Conservation (phyloP, 106 monocot genomes). For the Dactylorhiza incarnata region DNA sequence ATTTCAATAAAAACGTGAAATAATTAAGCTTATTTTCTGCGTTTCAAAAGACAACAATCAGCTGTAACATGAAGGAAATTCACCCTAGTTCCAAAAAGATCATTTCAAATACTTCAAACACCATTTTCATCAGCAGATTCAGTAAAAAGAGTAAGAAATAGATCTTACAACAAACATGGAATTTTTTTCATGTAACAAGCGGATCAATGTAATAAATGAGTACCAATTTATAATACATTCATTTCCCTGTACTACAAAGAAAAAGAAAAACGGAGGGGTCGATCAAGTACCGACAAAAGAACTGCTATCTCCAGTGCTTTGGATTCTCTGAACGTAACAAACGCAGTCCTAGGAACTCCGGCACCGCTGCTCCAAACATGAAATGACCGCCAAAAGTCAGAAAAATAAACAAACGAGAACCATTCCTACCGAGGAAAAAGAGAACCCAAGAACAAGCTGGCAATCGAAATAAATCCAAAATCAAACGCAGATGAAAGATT, state of each 20-base stretch:
- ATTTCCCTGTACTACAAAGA: background rate
- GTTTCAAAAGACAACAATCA: background rate
- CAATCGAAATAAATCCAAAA: constrained; percentile 4
- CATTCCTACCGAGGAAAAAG: background rate
- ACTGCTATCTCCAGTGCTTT: constrained; percentile 87
- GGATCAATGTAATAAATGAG: background rate
- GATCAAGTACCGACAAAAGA: constrained; percentile 59
- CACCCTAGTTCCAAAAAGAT: background rate
- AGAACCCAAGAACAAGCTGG: background rate
- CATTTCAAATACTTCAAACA: background rate
- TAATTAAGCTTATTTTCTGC: background rate
- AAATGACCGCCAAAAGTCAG: constrained; percentile 4
- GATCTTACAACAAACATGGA: background rate
- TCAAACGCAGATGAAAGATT: background rate
- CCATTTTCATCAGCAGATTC: background rate
- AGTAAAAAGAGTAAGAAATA: background rate
- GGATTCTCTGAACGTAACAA: constrained; percentile 86
- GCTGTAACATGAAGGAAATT: background rate
- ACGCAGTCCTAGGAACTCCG: constrained; percentile 45
- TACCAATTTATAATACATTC: background rate
- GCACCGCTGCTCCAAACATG: constrained; percentile 14
- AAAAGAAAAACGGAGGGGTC: background rate
- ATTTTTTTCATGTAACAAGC: background rate
- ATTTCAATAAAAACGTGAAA: background rate
- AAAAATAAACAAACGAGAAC: constrained; percentile 6